phyloP scores from a whole-genome alignment of 1,284 basidiomycete species.

The Mycosarcoma mackinlayi region DNA sequence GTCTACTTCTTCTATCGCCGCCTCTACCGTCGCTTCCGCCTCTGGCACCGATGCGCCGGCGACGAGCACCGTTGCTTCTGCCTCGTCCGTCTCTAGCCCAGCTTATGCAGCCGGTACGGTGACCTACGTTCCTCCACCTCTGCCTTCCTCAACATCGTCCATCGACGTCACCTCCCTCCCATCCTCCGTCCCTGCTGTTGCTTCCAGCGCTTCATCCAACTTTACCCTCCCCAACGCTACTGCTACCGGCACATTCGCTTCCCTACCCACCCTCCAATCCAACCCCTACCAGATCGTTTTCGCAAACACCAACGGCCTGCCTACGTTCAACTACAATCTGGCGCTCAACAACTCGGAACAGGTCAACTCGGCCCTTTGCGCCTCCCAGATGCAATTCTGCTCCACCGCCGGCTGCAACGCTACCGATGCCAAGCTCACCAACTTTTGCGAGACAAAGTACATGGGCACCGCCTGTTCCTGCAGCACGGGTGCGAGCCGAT shows the following conservation, averaged over 20 bases:
- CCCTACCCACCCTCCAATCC: constrained; percentile 30
- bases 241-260: constrained; percentile 41
- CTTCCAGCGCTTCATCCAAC: constrained; percentile 50
- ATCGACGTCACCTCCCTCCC: constrained; percentile 42
- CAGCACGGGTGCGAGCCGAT: constrained; percentile 47
- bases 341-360: constrained; percentile 24
- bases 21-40: constrained; percentile 18
- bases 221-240: constrained; percentile 49
- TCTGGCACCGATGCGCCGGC: constrained; percentile 31
- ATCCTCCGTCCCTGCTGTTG: constrained; percentile 19
- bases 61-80: constrained; percentile 27
- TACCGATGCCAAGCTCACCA: constrained; percentile 42
- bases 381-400: constrained; percentile 60
- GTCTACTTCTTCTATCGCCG: constrained; percentile 6
- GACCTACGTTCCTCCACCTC: constrained; percentile 37
- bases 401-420: constrained; percentile 55
- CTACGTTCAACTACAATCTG: constrained; percentile 40
- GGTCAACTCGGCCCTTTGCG: constrained; percentile 49
- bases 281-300: constrained; percentile 48
- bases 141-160: constrained; percentile 16
- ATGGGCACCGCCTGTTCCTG: constrained; percentile 61
- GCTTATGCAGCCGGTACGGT: constrained; percentile 43
- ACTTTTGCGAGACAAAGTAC: constrained; percentile 62
- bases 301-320: constrained; percentile 42
- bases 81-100: constrained; percentile 23